Evolutionary conservation across 2,329 filamentous ascomycete genomes (phyloP).

Genomic region (Neonectria punicea): DNA sequence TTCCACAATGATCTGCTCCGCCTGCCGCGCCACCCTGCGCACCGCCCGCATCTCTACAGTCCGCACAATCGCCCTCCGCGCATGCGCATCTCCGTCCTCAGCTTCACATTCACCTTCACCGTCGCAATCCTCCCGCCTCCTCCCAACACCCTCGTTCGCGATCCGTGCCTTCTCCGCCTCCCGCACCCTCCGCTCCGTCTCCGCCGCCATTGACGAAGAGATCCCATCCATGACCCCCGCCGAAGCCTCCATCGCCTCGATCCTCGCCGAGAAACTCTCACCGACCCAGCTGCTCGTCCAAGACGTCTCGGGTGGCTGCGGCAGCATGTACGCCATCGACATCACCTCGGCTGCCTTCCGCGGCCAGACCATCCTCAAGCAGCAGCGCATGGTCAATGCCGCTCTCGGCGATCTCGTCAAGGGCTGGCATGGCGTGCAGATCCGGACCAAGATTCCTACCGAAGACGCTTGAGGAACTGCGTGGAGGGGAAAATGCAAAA

Average conservation of each 20-base stretch:
- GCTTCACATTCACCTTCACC: constrained; percentile 11
- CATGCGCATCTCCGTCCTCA: constrained; percentile 11
- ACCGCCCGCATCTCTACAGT: constrained; percentile 24
- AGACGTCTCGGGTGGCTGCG: constrained; percentile 86
- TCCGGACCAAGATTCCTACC: constrained; percentile 71
- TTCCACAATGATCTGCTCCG: constrained; percentile 38
- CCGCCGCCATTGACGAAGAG: constrained; percentile 28
- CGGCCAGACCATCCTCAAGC: constrained; percentile 78
- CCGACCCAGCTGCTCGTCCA: constrained; percentile 71
- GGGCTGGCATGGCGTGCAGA: constrained; percentile 84
- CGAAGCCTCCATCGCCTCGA: constrained; percentile 69
- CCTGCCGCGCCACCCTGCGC: constrained; percentile 42
- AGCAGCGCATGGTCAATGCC: constrained; percentile 83
- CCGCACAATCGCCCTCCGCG: constrained; percentile 11
- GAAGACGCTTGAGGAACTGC: constrained; percentile 22
- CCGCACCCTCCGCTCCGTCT: constrained; percentile 8
- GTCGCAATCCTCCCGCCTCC: constrained; percentile 20
- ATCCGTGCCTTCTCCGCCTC: constrained; percentile 22
- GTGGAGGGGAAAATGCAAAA: not conserved
- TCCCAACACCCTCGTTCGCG: constrained; percentile 18
- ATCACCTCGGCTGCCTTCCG: constrained; percentile 77
- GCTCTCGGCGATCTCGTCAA: constrained; percentile 80
- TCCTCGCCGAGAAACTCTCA: constrained; percentile 59
- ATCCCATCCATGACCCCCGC: constrained; percentile 55
- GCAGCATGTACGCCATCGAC: constrained; percentile 88